Base-by-base conservation (phyloP, 176 grass and related monocot genomes). In the Lolium multiflorum region DNA sequence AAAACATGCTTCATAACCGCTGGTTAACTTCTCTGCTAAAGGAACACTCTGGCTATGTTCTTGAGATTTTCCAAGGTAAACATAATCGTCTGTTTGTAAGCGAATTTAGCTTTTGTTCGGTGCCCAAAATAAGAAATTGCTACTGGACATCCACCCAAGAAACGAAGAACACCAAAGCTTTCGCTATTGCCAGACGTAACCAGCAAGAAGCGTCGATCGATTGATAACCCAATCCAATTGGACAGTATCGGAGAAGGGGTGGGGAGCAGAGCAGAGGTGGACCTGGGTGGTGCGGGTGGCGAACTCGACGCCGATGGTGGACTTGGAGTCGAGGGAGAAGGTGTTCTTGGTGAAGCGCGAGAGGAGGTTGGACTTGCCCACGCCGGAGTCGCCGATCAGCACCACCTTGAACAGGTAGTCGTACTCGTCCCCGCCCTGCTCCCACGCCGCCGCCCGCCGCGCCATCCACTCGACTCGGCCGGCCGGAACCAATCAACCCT, bases 371-470 rank as follows among this genome's bases (percentile, higher is more conserved):
- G 94, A 97, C 84, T 97, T 97, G 1, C 94, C 94, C 39, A 97
- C 92, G 83, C 94, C 94, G 12, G 94, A 97, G 81, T 97, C 92
- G 0, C 94, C 94, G 43, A 97, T 92, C 88, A 97, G 77, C 73
- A 97, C 94, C 49, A 97, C 74, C 92, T 97, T 97, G 84, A 97
- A 92, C 51, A 97, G 94, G 84, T 97, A 94, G 84, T 97, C 92
- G 88, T 97, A 97, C 64, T 97, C 94, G 67, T 97, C 93, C 2
- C 81, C 90, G 76, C 86, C 85, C 66, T 91, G 85, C 90, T 87
- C 90, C 82, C 88, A 85, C 65, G 93, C 49, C 88, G 88, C 82
- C 82, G 78, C n/a, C n/a, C 79, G 84, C n/a, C 89, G 85, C 24
- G 89, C 80, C 92, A 90, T 90, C 74, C 2, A 13, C 15, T 54